Base-by-base conservation (phyloP, 441 rosid genomes). In the Macaranga tanarius region DNA sequence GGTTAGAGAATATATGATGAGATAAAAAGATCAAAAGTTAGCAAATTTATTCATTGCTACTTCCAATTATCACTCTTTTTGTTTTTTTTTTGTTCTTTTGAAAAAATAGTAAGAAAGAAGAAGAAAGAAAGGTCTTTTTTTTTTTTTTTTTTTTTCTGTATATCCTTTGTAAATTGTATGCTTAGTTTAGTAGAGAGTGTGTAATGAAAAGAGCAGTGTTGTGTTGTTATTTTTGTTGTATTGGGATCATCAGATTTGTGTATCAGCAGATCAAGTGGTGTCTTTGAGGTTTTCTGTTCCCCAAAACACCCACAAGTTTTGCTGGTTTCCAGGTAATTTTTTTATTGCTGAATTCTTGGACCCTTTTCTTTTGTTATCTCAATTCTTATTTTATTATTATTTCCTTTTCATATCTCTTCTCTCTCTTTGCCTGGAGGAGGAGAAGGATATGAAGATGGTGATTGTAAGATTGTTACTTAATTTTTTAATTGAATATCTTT, bases 291-390 rank as follows among this genome's bases (percentile, higher is more conserved):
- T 80, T 79, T 77, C 72, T 84, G 88, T 81, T 87, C 84, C 88
- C 87, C 75, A 67, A 69, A 80, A 62, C 78, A 74, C 87, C 81
- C 85, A 85, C 92, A 84, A 65, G 76, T 54, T 45, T 71, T 83
- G 54, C 85, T 76, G 80, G 82, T 79, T 85, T 86, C 80, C 85
- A 84, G 93, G 98, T 89, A 80, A 70, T 81, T 79, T 83, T n/a
- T 77, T 64, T 75, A 71, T 77, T 78, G 62, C 45, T 70, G 22
- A 34, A 54, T 42, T 78, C 69, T 71, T 76, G 66, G 47, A 47
- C 69, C 68, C 22, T 80, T 4, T 34, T 34, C 38, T 34, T 34
- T 34, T 34, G 38, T 34, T 34, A 40, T 51, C 74, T 65, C 28
- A 34, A 44, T 67, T 54, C 66, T 13, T 69, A 64, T 66, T 64